phyloP scores from a whole-genome alignment of 495 filamentous ascomycete species.

The Penicillium waksmanii region DNA sequence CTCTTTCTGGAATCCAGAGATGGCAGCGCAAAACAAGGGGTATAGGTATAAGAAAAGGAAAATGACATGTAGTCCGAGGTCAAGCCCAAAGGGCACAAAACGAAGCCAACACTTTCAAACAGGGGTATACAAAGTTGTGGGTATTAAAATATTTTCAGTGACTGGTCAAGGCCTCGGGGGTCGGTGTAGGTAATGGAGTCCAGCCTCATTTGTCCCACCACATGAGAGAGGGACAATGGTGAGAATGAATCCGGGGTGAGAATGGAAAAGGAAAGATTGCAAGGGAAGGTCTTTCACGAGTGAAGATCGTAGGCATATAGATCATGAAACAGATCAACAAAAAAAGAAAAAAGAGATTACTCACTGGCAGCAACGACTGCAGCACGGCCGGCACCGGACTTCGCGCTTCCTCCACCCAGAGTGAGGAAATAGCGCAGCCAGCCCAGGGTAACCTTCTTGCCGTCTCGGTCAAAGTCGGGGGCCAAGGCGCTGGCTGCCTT shows the following conservation, averaged over 20 bases:
- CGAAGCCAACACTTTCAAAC: neutral
- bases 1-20: neutral
- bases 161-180: neutral
- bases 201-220: slow-evolving; percentile 4
- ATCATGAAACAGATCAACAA: slow-evolving; percentile 4
- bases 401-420: slow-evolving; percentile 48
- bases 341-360: slow-evolving; percentile 28
- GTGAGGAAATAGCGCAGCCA: slow-evolving; percentile 50
- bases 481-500: slow-evolving; percentile 57
- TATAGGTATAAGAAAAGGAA: slow-evolving; percentile 11
- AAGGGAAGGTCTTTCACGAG: neutral
- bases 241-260: slow-evolving; percentile 10
- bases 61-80: slow-evolving; percentile 5
- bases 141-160: slow-evolving; percentile 1
- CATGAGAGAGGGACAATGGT: slow-evolving; percentile 12
- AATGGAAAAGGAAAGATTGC: slow-evolving; percentile 8
- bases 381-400: slow-evolving; percentile 45
- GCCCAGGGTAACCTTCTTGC: slow-evolving; percentile 56
- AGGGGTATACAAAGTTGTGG: slow-evolving; percentile 5
- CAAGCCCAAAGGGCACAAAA: neutral
- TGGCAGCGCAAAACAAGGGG: neutral
- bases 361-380: slow-evolving; percentile 50
- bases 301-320: slow-evolving; percentile 14
- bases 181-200: neutral
- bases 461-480: slow-evolving; percentile 85